Evolutionary conservation across 495 filamentous ascomycete genomes (phyloP), one percentile per base, ranked within the genome.

Genomic region (Tuber borchii): DNA sequence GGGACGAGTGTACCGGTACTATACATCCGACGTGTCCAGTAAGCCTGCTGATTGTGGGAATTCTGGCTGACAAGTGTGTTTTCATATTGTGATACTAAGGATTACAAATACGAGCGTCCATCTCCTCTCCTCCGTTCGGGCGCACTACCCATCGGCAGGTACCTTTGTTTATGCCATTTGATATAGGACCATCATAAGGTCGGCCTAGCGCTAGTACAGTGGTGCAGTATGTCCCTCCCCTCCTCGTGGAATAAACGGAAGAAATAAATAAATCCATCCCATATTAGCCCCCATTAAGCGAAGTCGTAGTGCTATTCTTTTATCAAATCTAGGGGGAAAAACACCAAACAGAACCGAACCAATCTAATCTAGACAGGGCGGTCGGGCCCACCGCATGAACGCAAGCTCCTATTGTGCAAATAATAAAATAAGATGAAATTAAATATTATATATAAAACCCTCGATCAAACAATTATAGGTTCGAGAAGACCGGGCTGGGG

Each of bases 381-480:
- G 10, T 7, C 56, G n/a, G 2, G 56, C 2, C n/a, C 3, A n/a
- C 26, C 56, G 56, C 56, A 31, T 65, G 26, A 65, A 65, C 0
- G n/a, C 4, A n/a, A 31, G 56, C 56, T 65, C 56, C 56, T 65
- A 65, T 65, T 17, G 56, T 65, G 56, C 56, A 65, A 65, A 65
- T 65, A 65, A 9, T 65, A 65, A 65, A 14, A 65, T 65, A 31
- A 17, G 56, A 31, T 65, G 56, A 14, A 65, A 65, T 31, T 65
- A 10, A 10, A 26, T 31, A 16, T 65, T 17, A 16, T 31, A 65
- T 1, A 12, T 4, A 65, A 31, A 26, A 31, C n/a, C 2, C 8
- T 9, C n/a, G 26, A 65, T 65, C 56, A 17, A 65, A 6, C 56
- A 31, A 65, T 31, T 14, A 12, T 31, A 6, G n/a, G n/a, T 12